Conservation (phyloP, 257 asterid genomes). For the Nicotiana knightiana region DNA sequence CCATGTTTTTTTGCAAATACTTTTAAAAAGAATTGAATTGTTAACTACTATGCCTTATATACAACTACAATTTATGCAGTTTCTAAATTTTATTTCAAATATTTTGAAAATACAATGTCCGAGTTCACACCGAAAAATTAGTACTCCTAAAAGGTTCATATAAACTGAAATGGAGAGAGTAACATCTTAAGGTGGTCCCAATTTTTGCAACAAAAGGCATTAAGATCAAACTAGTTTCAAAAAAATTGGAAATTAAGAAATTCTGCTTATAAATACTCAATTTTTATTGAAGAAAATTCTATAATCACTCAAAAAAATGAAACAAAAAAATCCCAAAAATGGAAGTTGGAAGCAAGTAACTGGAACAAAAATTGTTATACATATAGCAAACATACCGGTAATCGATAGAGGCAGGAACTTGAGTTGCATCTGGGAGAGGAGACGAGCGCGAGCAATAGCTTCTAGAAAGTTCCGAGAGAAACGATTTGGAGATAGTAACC, state of each 20-base stretch:
- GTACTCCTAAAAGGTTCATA: too few relatives aligned
- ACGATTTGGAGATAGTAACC: constrained; percentile 7
- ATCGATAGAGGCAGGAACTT: constrained; percentile 49
- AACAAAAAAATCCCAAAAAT: neutral
- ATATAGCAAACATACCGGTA: constrained; percentile 34
- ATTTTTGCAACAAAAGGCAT: neutral
- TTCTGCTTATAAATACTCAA: neutral
- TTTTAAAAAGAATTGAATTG: too few relatives aligned
- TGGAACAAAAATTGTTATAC: neutral
- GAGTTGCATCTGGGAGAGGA: constrained; percentile 31
- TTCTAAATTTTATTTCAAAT: too few relatives aligned
- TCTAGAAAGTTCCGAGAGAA: constrained; percentile 11
- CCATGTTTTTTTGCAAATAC: too few relatives aligned
- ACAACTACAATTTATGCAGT: too few relatives aligned
- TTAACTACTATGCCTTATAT: too few relatives aligned
- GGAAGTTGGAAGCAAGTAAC: neutral
- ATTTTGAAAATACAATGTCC: too few relatives aligned
- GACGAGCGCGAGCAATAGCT: constrained; percentile 33
- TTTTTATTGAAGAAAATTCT: neutral
- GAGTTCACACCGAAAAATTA: too few relatives aligned
- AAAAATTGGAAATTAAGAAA: neutral
- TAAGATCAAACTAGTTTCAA: neutral
- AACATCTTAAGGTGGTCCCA: too few relatives aligned
- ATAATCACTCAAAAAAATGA: neutral
- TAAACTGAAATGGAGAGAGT: too few relatives aligned